Evolutionary conservation across 768 basidiomycete genomes (phyloP).

Genomic region (Suillus weaverae): DNA sequence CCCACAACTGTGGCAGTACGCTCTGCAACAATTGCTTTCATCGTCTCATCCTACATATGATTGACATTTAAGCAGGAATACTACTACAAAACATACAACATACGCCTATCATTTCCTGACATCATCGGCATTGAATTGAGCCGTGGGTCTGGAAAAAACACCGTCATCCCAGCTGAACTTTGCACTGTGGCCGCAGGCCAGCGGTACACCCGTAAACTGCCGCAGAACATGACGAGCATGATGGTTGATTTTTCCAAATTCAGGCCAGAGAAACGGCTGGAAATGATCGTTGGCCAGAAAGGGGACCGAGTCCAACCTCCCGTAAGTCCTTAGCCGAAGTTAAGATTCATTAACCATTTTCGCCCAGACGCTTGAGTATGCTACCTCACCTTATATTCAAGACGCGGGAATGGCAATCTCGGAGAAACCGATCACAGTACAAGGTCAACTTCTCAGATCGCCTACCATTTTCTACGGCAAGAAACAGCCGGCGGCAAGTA

Average conservation of each 20-base stretch:
- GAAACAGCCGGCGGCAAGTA: neutral
- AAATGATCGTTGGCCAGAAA: slow-evolving; percentile 37
- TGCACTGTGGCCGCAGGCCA: slow-evolving; percentile 49
- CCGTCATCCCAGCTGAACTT: slow-evolving; percentile 51
- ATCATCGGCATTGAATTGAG: slow-evolving; percentile 40
- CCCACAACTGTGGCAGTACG: slow-evolving; percentile 33
- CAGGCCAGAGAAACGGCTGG: slow-evolving; percentile 43
- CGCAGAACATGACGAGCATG: slow-evolving; percentile 34
- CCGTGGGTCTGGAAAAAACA: slow-evolving; percentile 20
- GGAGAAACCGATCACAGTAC: slow-evolving; percentile 28
- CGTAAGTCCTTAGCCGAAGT: slow-evolving; percentile 17
- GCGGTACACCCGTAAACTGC: slow-evolving; percentile 46
- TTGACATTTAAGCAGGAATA: slow-evolving; percentile 38
- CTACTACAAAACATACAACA: slow-evolving; percentile 37
- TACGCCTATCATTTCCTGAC: slow-evolving; percentile 34
- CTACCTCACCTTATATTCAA: slow-evolving; percentile 40
- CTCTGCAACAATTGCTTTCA: neutral
- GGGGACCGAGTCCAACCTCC: slow-evolving; percentile 13
- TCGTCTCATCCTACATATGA: neutral
- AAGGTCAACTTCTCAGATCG: slow-evolving; percentile 37
- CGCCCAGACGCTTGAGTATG: slow-evolving; percentile 37
- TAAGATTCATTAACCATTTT: neutral
- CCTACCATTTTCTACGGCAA: slow-evolving; percentile 35
- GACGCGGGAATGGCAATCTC: slow-evolving; percentile 44
- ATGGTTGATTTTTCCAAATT: slow-evolving; percentile 53